Evolutionary conservation across 164 flowering plant genomes (phyloP), one percentile per base, ranked within the genome.

Genomic region (Amborella trichopoda): DNA sequence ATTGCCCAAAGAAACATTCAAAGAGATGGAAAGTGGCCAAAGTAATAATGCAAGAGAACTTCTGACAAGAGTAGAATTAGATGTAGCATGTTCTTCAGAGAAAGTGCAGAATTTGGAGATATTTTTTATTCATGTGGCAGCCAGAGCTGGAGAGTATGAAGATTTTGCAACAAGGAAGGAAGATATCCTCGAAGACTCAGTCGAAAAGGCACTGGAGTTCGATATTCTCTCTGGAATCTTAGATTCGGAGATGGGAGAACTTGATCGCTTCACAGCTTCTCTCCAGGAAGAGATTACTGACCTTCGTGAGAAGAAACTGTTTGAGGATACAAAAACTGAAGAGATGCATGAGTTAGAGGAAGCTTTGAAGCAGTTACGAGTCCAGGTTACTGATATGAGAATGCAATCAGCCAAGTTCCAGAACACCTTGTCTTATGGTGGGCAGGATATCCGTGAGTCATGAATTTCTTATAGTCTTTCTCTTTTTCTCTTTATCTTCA

Each of bases 121-220:
- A 23, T 74, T 91, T 36, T 61, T 68, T 60, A 82, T 84, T 82
- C 78, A 71, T 51, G 72, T 87, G 46, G 79, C 76, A 12, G 59
- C 75, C 18, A 72, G 55, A 60, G 96, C 78, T 63, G 62, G 57
- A 59, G 94, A 91, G 18, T 73, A 69, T 64, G 99, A 91, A 56
- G 67, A 68, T 36, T 62, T 73, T 56, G 60, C 58, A n/a, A 52
- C 62, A 0, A 76, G 61, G 27, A 43, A 64, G 40, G 74, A 69
- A 23, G 28, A 33, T 40, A 25, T 57, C 3, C 56, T 53, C 21
- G 65, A 13, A 41, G 78, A 68, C 40, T 65, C 65, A 47, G 50
- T 48, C 49, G 72, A 65, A 50, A 73, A 66, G 61, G 79, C 79
- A 3, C n/a, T 83, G 51, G 83, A 78, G 54, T 78, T 76, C 61